These are phyloP conservation scores for Schizochytrium sp. DNA, from an alignment of 108 stramenopile genomes.

Conservation along the genomic window DNA sequence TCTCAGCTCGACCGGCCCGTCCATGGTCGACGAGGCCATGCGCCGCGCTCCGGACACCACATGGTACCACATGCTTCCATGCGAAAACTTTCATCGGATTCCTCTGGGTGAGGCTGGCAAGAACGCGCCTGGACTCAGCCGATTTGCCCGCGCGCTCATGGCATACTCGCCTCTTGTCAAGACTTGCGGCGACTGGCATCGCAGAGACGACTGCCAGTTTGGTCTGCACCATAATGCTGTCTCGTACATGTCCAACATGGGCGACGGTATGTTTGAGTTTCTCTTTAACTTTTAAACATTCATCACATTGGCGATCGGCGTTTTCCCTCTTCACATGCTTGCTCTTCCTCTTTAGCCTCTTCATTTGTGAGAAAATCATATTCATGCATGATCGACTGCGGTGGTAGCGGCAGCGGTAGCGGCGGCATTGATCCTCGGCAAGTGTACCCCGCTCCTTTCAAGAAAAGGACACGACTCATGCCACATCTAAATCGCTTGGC, in stretches of 20 bases:
- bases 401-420: too few species aligned
- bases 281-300: not conserved
- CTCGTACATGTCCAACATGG: not conserved
- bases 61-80: not conserved
- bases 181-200: not conserved
- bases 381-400: too few species aligned
- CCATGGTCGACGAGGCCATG: slow-evolving; percentile 14
- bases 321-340: too few species aligned
- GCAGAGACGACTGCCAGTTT: not conserved
- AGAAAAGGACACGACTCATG: too few species aligned
- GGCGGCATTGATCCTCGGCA: too few species aligned
- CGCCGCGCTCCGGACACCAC: not conserved
- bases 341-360: too few species aligned
- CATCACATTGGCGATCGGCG: too few species aligned
- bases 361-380: too few species aligned
- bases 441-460: too few species aligned
- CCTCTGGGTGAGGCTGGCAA: not conserved
- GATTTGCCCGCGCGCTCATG: not conserved
- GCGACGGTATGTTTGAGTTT: not conserved
- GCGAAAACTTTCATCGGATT: slow-evolving; percentile 2
- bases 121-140: not conserved
- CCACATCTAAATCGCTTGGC: too few species aligned
- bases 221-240: not conserved
- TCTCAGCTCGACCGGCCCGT: not conserved
- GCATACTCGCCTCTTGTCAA: not conserved